Evolutionary conservation across 23 red algal genomes (phyloP).

Genomic region (Gracilaria gracilis): DNA sequence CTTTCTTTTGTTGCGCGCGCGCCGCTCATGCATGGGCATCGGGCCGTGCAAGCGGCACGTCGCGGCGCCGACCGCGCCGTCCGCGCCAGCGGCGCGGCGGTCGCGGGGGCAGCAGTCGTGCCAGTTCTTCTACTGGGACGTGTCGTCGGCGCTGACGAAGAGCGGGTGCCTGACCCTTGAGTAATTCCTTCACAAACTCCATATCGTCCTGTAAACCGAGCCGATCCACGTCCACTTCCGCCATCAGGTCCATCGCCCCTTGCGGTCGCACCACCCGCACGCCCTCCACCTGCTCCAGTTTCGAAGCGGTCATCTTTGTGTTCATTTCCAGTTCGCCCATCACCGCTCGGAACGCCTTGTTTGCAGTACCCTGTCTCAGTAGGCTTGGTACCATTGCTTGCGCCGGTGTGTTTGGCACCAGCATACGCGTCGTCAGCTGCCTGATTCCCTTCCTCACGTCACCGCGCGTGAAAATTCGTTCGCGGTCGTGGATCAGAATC

Average conservation of each 20-base stretch:
- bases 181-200: conserved; percentile 80
- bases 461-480: conserved; percentile 31
- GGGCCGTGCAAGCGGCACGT: not conserved
- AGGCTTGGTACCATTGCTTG: conserved; percentile 79
- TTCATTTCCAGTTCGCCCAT: conserved; percentile 79
- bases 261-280: conserved; percentile 64
- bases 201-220: conserved; percentile 72
- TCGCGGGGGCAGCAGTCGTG: not conserved
- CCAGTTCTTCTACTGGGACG: conserved; percentile 67
- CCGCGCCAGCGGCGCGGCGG: not conserved
- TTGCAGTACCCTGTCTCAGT: conserved; percentile 22
- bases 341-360: conserved; percentile 39
- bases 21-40: conserved; percentile 43
- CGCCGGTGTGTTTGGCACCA: conserved; percentile 77
- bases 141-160: conserved; percentile 40
- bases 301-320: conserved; percentile 61
- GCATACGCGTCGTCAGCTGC: conserved; percentile 91
- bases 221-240: conserved; percentile 64
- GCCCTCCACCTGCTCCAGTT: conserved; percentile 46
- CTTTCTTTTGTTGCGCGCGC: too few species aligned
- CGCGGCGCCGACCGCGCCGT: not conserved
- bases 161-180: conserved; percentile 35
- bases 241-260: conserved; percentile 97
- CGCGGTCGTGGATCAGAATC: conserved; percentile 90
- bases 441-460: conserved; percentile 74